Base-by-base conservation (phyloP, 2,329 filamentous ascomycete genomes). In the Neopestalotiopsis clavispora region DNA sequence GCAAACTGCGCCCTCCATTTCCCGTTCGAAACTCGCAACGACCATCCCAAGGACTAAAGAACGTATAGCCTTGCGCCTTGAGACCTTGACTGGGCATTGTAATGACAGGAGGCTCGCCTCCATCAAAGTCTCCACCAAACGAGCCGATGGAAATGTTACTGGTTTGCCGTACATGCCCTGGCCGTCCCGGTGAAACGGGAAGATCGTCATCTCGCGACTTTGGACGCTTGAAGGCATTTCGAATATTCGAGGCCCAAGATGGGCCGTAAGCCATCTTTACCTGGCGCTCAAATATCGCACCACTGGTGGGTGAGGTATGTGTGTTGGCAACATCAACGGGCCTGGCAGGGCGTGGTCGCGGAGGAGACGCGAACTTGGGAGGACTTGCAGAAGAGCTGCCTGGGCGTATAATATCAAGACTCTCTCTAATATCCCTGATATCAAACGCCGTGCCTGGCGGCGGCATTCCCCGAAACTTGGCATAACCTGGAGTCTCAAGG, bases 11-110 rank as follows among this genome's bases (percentile, higher is more conserved):
- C 2, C 95, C 95, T 58, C 89, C 91, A 68, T 90, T 86, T 49
- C 92, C 92, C 0, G 94, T 96, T 17, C 89, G 85, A 79, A 98
- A 98, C 70, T 95, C 92, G 81, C 95, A 98, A 57, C 88, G 87
- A 17, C 94, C 93, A 70, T 94, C 90, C 95, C 95, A 98, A 0
- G 94, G 95, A 57, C 93, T 96, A 23, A 85, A 82, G 77, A 98
- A 98, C 1, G 90, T 87, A 79, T 97, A 97, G 20, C 90, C 92
- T 40, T 86, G 85, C 0, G 90, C 84, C 67, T 83, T 87, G 70
- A 85, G 82, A 20, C 81, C 86, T 0, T 83, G 83, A 0, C 82
- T 83, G 0, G 84, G 83, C 1, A 82, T 78, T 1, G 83, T 83
- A 67, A 84, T 80, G 30, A 79, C 67, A 1, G 78, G 75, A 0